These are phyloP conservation scores for Malbranchea zuffiana DNA, from an alignment of 2,329 filamentous ascomycete genomes.

Conservation along the genomic window DNA sequence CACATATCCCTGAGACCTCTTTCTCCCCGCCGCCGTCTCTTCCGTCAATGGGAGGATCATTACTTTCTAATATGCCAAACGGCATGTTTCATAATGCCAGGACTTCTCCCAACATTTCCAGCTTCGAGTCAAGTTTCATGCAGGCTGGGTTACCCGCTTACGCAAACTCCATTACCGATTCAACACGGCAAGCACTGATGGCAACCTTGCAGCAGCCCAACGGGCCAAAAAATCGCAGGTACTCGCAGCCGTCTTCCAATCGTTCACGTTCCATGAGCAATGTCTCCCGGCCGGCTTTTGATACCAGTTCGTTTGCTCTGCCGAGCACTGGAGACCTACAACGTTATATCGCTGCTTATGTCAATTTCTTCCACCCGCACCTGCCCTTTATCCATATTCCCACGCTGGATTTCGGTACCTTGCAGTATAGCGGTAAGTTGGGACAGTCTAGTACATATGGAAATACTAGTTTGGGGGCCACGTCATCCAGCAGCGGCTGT, in stretches of 20 bases:
- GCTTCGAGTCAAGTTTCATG: constrained; percentile 5
- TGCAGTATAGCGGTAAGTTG: constrained; percentile 51
- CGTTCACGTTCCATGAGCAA: constrained; percentile 32
- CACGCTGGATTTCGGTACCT: constrained; percentile 79
- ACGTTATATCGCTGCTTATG: constrained; percentile 79
- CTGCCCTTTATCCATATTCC: constrained; percentile 88
- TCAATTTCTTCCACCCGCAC: constrained; percentile 87
- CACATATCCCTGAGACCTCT: constrained; percentile 57
- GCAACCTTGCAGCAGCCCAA: constrained; percentile 48
- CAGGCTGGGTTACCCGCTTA: constrained; percentile 24
- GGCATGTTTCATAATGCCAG: constrained; percentile 33
- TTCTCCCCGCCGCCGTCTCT: constrained; percentile 70
- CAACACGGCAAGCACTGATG: constrained; percentile 52
- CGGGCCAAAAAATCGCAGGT: constrained; percentile 46
- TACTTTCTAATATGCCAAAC: constrained; percentile 53
- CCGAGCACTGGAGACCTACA: constrained; percentile 79
- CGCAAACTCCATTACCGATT: constrained; percentile 56
- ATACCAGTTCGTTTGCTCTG: constrained; percentile 37
- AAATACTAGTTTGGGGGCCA: constrained; percentile 43
- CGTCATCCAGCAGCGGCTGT: constrained; percentile 71
- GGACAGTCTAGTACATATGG: constrained; percentile 45
- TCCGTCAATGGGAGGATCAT: constrained; percentile 60
- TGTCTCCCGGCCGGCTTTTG: constrained; percentile 18
- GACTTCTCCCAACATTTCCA: background rate
- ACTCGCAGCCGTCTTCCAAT: constrained; percentile 48